Conservation (phyloP, 192 early-diverging fungal genomes). For the Phlyctochytrium arcticum region DNA sequence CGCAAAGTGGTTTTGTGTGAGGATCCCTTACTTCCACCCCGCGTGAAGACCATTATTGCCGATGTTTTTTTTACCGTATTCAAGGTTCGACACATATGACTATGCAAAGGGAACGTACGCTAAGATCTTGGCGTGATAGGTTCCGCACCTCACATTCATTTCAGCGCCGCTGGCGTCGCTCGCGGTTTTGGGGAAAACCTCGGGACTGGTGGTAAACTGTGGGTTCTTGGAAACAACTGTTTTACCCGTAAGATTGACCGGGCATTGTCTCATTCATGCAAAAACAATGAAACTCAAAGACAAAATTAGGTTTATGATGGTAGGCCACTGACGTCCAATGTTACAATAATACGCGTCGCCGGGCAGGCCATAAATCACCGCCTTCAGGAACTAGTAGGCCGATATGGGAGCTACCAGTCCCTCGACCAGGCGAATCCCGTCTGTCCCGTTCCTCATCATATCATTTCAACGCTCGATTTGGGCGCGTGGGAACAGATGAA, state of each 20-base stretch:
- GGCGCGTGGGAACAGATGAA: conserved; percentile 66
- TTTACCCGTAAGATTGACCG: conserved; percentile 58
- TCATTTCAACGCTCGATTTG: conserved; percentile 35
- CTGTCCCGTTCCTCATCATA: conserved; percentile 36
- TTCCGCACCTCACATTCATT: conserved; percentile 75
- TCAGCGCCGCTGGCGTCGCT: conserved; percentile 68
- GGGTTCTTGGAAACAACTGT: conserved; percentile 74
- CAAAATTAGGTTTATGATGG: conserved; percentile 60
- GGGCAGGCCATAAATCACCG: conserved; percentile 56
- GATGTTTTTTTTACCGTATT: conserved; percentile 72
- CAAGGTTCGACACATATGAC: conserved; percentile 41
- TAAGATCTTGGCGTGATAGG: conserved; percentile 33
- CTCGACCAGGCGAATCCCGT: conserved; percentile 12
- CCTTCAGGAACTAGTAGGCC: conserved; percentile 55
- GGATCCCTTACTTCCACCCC: conserved; percentile 63
- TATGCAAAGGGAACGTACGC: not conserved
- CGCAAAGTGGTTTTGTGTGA: conserved; percentile 81
- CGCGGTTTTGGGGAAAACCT: conserved; percentile 67
- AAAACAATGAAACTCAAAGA: too few relatives aligned
- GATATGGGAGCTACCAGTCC: conserved; percentile 48
- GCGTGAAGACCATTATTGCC: conserved; percentile 63
- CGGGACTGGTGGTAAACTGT: conserved; percentile 84
- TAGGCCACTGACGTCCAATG: conserved; percentile 61
- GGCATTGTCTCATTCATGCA: too few relatives aligned
- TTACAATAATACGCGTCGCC: conserved; percentile 61